Evolutionary conservation across 257 asterid genomes (phyloP).

Genomic region (Nicotiana attenuata): DNA sequence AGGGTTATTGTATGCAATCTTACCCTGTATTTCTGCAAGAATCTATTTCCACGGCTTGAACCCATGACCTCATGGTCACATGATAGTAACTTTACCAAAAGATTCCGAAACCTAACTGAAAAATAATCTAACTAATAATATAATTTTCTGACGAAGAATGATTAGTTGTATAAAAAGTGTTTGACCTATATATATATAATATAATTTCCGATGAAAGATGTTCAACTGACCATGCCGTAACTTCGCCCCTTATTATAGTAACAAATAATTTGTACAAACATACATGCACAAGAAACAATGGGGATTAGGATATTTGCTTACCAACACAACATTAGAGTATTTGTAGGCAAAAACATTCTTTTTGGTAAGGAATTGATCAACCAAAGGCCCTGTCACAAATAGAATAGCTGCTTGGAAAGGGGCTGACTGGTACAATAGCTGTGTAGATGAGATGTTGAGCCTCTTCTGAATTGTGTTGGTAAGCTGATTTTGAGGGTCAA

Average conservation of each 20-base stretch:
- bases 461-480: conserved; percentile 89
- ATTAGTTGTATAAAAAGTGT: too few species aligned
- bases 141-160: too few species aligned
- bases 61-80: too few species aligned
- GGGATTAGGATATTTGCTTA: conserved; percentile 15
- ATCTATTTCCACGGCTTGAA: too few species aligned
- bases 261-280: not conserved
- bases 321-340: conserved; percentile 61
- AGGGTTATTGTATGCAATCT: too few species aligned
- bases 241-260: not conserved
- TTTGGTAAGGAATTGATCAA: conserved; percentile 70
- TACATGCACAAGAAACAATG: not conserved
- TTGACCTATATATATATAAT: too few species aligned
- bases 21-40: too few species aligned
- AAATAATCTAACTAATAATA: too few species aligned
- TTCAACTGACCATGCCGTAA: too few species aligned
- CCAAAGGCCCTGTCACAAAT: conserved; percentile 63
- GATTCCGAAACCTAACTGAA: not conserved
- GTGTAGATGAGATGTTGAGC: conserved; percentile 75
- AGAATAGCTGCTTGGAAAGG: conserved; percentile 86
- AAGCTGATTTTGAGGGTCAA: conserved; percentile 36
- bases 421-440: conserved; percentile 78
- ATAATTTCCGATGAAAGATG: too few species aligned
- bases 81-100: too few species aligned
- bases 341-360: conserved; percentile 64